Evolutionary conservation across 1,139 yeast species (phyloP), one percentile per base, ranked within the genome.

Genomic region (Scheffersomyces stambukii): DNA sequence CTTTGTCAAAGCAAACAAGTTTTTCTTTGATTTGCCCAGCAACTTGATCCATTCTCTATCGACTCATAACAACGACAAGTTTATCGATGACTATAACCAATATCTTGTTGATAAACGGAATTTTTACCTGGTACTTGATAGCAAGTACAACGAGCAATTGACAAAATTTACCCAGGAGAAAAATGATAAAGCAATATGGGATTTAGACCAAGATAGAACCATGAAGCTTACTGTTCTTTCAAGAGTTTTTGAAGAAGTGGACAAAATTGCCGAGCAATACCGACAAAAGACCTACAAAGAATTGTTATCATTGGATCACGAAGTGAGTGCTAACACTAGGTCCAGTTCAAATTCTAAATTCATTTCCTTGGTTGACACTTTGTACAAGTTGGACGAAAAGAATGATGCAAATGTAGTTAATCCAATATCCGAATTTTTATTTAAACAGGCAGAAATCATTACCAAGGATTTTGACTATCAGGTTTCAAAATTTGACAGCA

Each of bases 11-110:
- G 63, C 68, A 24, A 75, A 86, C 50, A 69, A 67, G 31, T 70
- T 70, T 35, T 66, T 86, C 32, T 80, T 91, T 46, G 82, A 85
- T 48, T 64, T 88, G 27, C 95, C 96, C 0, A 70, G 70, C 19
- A 61, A 57, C 8, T 60, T 91, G 33, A 58, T 70, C 21, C 56
- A 52, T n/a, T 69, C 71, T 40, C 64, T 86, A 16, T 59, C 69
- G 13, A 63, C 63, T 16, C 73, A 76, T 33, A 82, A 88, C 43
- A 89, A 84, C 45, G 84, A 81, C 33, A 69, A 74, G 23, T 69
- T 91, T 25, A 64, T 86, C 25, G 72, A 78, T 26, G 86, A 81
- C 42, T 86, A 85, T 51, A 67, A 76, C 30, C 58, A 69, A 24
- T 91, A 33, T 53, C 67, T 26, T 41, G 40, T 31, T 55, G 58